Evolutionary conservation across 2,329 filamentous ascomycete genomes (phyloP).

Genomic region (Fusarium buxicola): DNA sequence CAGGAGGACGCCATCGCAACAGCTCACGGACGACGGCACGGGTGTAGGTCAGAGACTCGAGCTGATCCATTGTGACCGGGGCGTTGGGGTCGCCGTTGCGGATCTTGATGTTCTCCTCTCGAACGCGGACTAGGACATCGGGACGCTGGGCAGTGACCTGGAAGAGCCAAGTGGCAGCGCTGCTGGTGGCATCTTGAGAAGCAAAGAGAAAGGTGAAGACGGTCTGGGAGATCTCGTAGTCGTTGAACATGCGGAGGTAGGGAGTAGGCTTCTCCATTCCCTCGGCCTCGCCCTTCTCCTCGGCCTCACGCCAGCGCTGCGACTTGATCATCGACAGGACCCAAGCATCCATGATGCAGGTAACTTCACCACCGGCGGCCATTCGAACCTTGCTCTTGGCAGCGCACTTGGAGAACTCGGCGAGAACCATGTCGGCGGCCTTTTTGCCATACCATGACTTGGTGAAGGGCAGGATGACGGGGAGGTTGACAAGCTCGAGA

Average conservation of each 20-base stretch:
- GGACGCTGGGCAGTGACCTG: conserved; percentile 93
- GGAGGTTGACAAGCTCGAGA: conserved; percentile 97
- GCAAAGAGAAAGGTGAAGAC: conserved; percentile 97
- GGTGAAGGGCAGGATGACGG: conserved; percentile 93
- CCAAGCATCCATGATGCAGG: conserved; percentile 97
- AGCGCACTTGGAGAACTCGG: conserved; percentile 90
- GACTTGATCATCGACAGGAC: conserved; percentile 89
- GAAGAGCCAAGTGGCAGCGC: conserved; percentile 94
- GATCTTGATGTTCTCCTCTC: conserved; percentile 86
- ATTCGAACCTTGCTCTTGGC: conserved; percentile 94
- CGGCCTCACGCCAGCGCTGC: conserved; percentile 80
- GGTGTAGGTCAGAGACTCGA: conserved; percentile 91
- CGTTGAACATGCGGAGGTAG: conserved; percentile 85
- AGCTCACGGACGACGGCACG: conserved; percentile 92
- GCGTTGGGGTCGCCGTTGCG: conserved; percentile 80
- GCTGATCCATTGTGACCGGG: conserved; percentile 81
- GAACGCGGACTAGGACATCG: conserved; percentile 89
- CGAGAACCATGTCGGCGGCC: conserved; percentile 90
- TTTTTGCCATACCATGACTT: conserved; percentile 98
- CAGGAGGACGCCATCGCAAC: conserved; percentile 92
- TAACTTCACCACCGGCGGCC: conserved; percentile 85
- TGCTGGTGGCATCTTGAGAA: conserved; percentile 96
- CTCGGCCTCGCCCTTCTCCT: conserved; percentile 78
- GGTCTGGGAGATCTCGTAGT: conserved; percentile 92
- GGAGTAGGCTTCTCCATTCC: conserved; percentile 83